Conservation (phyloP, 1,139 yeast genomes). For the Blastobotrys serpentis region DNA sequence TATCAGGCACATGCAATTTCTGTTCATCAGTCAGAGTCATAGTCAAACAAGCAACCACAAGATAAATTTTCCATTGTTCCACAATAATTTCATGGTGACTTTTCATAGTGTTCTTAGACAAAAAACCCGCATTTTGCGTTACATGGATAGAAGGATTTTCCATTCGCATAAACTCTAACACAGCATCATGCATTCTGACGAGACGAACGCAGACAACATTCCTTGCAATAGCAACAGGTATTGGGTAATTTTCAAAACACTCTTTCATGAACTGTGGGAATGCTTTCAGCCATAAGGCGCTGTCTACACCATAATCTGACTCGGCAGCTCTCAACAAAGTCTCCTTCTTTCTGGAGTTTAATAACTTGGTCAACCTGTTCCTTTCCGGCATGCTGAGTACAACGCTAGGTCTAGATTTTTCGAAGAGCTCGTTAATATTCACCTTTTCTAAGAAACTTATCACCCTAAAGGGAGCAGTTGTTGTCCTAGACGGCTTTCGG, state of each 20-base stretch:
- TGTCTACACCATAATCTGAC: slow-evolving; percentile 91
- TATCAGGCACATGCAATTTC: slow-evolving; percentile 58
- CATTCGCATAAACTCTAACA: slow-evolving; percentile 61
- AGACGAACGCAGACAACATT: slow-evolving; percentile 87
- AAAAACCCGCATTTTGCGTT: slow-evolving; percentile 12
- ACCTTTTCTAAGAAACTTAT: slow-evolving; percentile 72
- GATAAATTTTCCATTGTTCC: slow-evolving; percentile 84
- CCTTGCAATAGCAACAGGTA: slow-evolving; percentile 90
- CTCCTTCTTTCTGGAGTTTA: slow-evolving; percentile 53
- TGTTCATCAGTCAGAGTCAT: slow-evolving; percentile 88
- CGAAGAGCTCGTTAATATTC: slow-evolving; percentile 65
- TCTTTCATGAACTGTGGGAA: slow-evolving; percentile 73
- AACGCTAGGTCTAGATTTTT: slow-evolving; percentile 47
- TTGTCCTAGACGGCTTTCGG: slow-evolving; percentile 26
- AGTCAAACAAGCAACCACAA: slow-evolving; percentile 90
- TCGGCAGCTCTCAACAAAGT: slow-evolving; percentile 75
- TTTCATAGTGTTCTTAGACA: slow-evolving; percentile 37
- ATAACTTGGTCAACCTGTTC: slow-evolving; percentile 64
- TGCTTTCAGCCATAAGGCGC: slow-evolving; percentile 89
- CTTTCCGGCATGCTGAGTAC: slow-evolving; percentile 80
- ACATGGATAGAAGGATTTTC: slow-evolving; percentile 19
- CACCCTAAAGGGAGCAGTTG: slow-evolving; percentile 72
- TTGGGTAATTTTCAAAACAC: slow-evolving; percentile 81
- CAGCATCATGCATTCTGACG: slow-evolving; percentile 84
- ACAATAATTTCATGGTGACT: slow-evolving; percentile 70